A percentile compares a stretch with the other conserved stretches of the same genome.
phyloP scores from a whole-genome alignment of 257 asterid species.

The Ophiorrhiza pumila region DNA sequence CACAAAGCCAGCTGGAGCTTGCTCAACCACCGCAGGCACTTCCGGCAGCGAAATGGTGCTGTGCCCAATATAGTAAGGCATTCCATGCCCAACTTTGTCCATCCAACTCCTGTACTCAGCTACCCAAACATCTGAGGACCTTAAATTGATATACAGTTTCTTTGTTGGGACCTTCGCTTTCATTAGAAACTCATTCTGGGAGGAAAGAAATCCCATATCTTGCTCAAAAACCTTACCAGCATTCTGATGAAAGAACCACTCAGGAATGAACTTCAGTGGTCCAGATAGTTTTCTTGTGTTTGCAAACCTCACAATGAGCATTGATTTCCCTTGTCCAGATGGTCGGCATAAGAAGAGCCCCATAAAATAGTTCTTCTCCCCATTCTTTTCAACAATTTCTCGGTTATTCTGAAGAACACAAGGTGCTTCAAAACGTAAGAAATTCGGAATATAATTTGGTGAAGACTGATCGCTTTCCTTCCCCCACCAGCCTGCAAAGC shows the following conservation, averaged over 20 bases:
- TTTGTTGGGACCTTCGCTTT: slow-evolving; percentile 83
- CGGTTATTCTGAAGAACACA: slow-evolving; percentile 79
- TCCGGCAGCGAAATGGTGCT: slow-evolving; percentile 59
- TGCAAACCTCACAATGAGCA: slow-evolving; percentile 92
- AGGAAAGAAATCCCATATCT: slow-evolving; percentile 96
- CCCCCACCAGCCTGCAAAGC: slow-evolving; percentile 94
- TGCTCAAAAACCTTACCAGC: slow-evolving; percentile 93
- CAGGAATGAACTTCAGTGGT: slow-evolving; percentile 51
- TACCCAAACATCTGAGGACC: slow-evolving; percentile 85
- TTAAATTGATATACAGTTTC: slow-evolving; percentile 63
- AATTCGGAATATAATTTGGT: slow-evolving; percentile 49
- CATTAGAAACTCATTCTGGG: slow-evolving; percentile 81
- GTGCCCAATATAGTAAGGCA: slow-evolving; percentile 91
- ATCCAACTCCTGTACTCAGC: slow-evolving; percentile 85
- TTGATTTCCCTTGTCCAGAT: slow-evolving; percentile 90
- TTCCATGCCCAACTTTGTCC: slow-evolving; percentile 94
- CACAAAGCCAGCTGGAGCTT: slow-evolving; percentile 88
- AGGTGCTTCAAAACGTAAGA: slow-evolving; percentile 73
- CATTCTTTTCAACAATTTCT: slow-evolving; percentile 55
- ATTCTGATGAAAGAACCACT: slow-evolving; percentile 84
- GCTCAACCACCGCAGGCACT: slow-evolving; percentile 78
- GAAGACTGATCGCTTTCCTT: slow-evolving; percentile 47
- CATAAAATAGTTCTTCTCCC: slow-evolving; percentile 53
- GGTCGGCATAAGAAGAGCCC: slow-evolving; percentile 89
- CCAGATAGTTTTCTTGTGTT: slow-evolving; percentile 50